phyloP scores from a whole-genome alignment of 2,329 filamentous ascomycete genomes.

The Esteya vermicola region DNA sequence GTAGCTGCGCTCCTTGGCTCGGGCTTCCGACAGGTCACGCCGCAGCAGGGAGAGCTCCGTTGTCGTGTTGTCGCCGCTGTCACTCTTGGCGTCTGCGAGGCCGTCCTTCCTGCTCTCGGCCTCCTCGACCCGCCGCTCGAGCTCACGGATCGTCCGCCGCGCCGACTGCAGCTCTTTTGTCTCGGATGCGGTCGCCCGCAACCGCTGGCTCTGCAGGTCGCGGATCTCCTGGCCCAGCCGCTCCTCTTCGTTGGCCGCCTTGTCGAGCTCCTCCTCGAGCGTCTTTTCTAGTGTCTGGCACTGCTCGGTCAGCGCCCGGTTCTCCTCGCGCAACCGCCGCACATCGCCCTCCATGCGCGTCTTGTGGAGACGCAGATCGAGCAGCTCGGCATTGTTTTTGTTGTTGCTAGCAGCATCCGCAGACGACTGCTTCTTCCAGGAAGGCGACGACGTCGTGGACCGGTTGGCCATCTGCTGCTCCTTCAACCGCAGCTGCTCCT shows the following conservation, averaged over 20 bases:
- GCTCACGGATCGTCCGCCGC: conserved; percentile 47
- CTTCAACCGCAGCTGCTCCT: conserved; percentile 43
- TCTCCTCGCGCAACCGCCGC: conserved; percentile 50
- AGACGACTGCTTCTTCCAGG: no score
- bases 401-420: no score
- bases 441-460: conserved; percentile 44
- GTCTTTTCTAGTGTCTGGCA: conserved; percentile 46
- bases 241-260: conserved; percentile 51
- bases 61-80: conserved; percentile 14
- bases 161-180: conserved; percentile 41
- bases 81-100: conserved; percentile 14
- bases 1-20: conserved; percentile 51
- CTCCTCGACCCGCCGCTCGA: conserved; percentile 44
- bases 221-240: conserved; percentile 41
- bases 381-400: conserved; percentile 58
- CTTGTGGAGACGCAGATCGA: conserved; percentile 54
- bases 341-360: conserved; percentile 54
- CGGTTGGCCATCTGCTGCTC: conserved; percentile 27
- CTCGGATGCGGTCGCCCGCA: conserved; percentile 30
- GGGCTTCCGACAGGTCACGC: conserved; percentile 46
- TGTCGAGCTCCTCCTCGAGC: conserved; percentile 51
- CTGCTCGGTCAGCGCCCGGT: conserved; percentile 38
- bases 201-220: conserved; percentile 30
- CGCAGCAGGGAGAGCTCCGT: conserved; percentile 46
- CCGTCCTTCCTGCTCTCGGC: conserved; percentile 16